Base-by-base conservation (phyloP, 768 basidiomycete species). In the Lentinus tigrinus region DNA sequence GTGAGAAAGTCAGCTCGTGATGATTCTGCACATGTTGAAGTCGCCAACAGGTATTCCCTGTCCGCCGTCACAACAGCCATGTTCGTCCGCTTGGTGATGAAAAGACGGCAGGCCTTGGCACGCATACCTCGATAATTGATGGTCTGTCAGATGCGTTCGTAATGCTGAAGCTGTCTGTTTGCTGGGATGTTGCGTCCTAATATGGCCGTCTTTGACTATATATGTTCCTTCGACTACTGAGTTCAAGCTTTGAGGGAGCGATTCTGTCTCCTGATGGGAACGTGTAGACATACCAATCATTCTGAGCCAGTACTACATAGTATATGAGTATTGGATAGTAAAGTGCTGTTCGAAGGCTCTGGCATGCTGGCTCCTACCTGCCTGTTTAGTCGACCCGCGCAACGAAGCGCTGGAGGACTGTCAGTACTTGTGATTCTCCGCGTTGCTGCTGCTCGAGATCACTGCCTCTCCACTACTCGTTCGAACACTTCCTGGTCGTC, bases 51-150 rank as follows among this genome's bases (percentile, higher is more conserved):
- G 95, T 95, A 91, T 76, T 85, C 93, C 1, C 77, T 98, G 3
- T 95, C 93, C 2, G 88, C 81, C 4, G 82, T 94, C 49, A 98
- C 95, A 0, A 77, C 87, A 2, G 77, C 85, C 57, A 95, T 97
- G 93, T 89, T 95, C 59, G 75, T 80, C 40, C 82, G 86, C 16
- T 75, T 92, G 27, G 68, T 92, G 47, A 57, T 83, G 36, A 85
- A 83, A 65, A 84, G 84, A 64, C 82, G 82, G 63, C 78, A 76
- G 65, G 70, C 69, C 4, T 70, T 79, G 70, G 67, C 73, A 61
- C 63, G 75, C 42, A 74, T 91, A 65, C 89, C 88, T 49, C 82
- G 89, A 47, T 83, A 75, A 57, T 47, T 51, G 24, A 27, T 3
- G 16, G 28, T 50, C 3, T 21, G 27, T 47, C 28, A 28, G 26